Percentiles rank a stretch among this genome's conserved stretches.
phyloP scores from a whole-genome alignment of 352 stramenopile genomes.

The Aphanomyces invadans region DNA sequence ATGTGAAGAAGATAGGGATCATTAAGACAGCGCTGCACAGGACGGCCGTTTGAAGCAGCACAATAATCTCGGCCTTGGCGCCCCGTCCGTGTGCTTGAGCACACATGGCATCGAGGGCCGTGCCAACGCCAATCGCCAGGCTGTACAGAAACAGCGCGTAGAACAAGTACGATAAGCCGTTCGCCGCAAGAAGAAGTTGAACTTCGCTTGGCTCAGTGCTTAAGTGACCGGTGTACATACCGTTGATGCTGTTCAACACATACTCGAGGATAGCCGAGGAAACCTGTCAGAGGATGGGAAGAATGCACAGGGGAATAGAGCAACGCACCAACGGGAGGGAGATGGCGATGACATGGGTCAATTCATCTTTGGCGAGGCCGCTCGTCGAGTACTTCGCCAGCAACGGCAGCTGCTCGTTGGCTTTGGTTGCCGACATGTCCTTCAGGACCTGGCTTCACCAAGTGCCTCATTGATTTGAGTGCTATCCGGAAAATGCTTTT shows the following conservation, averaged over 20 bases:
- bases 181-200: constrained; percentile 13
- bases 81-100: constrained; percentile 69
- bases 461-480: too few species aligned
- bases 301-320: neutral
- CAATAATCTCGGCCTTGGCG: constrained; percentile 70
- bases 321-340: neutral
- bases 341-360: neutral
- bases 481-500: neutral
- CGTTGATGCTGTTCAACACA: constrained; percentile 9
- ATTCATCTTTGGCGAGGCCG: constrained; percentile 7
- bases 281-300: neutral
- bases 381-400: constrained; percentile 10
- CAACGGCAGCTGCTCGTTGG: neutral
- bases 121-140: constrained; percentile 71
- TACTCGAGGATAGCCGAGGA: constrained; percentile 15
- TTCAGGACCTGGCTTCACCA: neutral
- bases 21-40: constrained; percentile 59
- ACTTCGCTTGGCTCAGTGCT: neutral
- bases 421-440: neutral
- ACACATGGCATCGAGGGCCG: constrained; percentile 86
- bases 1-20: constrained; percentile 43
- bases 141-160: constrained; percentile 75
- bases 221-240: constrained; percentile 17
- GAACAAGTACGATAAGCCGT: constrained; percentile 39
- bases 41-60: constrained; percentile 78